A percentile compares a stretch with the other conserved stretches of the same genome.
Evolutionary conservation across 768 basidiomycete genomes (phyloP).

Genomic region (Suillus cothurnatus): DNA sequence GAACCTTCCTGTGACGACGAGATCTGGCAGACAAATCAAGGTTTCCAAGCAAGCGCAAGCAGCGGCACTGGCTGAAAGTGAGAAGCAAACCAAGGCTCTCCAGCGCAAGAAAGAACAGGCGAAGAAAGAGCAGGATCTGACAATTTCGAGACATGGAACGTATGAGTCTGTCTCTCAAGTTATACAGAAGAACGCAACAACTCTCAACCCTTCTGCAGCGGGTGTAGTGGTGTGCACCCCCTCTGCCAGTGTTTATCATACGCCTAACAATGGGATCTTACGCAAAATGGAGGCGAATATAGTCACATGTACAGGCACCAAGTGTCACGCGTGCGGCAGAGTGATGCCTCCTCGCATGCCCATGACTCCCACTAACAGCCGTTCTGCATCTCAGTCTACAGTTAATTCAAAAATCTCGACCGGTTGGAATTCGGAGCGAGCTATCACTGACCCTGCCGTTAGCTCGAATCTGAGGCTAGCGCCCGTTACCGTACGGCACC

Average conservation of each 20-base stretch:
- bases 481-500: background rate
- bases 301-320: background rate
- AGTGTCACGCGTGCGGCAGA: slow-evolving; percentile 9
- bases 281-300: background rate
- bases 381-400: background rate
- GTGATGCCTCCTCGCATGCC: slow-evolving; percentile 4
- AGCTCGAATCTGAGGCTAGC: slow-evolving; percentile 21
- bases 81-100: background rate
- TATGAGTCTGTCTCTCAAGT: background rate
- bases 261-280: slow-evolving; percentile 4
- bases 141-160: background rate
- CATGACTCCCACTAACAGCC: background rate
- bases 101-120: slow-evolving; percentile 10
- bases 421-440: background rate
- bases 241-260: slow-evolving; percentile 10
- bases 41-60: slow-evolving; percentile 21
- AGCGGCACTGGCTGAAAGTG: slow-evolving; percentile 8
- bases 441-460: slow-evolving; percentile 6
- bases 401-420: background rate
- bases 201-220: slow-evolving; percentile 3
- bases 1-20: slow-evolving; percentile 19
- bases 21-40: slow-evolving; percentile 28
- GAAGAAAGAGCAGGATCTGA: slow-evolving; percentile 4
- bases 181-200: background rate
- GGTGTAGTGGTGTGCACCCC: background rate